phyloP scores from a whole-genome alignment of 2,329 filamentous ascomycete species.

The Aspergillus terreus region DNA sequence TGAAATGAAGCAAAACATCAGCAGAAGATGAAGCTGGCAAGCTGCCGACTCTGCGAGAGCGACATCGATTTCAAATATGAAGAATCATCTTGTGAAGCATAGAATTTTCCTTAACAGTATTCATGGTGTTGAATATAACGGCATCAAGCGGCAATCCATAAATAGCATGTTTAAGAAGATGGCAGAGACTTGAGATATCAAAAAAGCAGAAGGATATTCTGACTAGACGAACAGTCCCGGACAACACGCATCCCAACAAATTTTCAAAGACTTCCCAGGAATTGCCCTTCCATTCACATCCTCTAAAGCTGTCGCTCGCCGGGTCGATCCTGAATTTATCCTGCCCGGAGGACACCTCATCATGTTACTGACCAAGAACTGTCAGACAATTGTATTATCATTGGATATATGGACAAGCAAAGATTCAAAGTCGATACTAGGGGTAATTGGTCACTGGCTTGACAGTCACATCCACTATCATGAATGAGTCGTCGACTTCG shows the following conservation, averaged over 20 bases:
- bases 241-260: not conserved
- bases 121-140: not conserved
- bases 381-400: not conserved
- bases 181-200: not conserved
- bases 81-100: not conserved
- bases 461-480: not conserved
- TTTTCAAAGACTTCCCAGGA: not conserved
- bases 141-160: not conserved
- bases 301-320: not conserved
- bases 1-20: not conserved
- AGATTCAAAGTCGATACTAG: not conserved
- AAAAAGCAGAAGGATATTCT: not conserved
- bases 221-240: not conserved
- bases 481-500: not conserved
- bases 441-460: not conserved
- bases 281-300: not conserved
- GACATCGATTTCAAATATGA: not conserved
- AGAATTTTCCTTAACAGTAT: not conserved
- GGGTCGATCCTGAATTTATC: not conserved
- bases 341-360: not conserved
- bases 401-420: conserved; percentile 1
- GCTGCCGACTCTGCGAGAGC: not conserved
- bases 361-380: not conserved
- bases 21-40: not conserved
- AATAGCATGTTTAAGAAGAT: not conserved